A percentile compares a stretch with the other conserved stretches of the same genome.
Conservation (phyloP, 176 grass and related monocot genomes). For the Triticum urartu region DNA sequence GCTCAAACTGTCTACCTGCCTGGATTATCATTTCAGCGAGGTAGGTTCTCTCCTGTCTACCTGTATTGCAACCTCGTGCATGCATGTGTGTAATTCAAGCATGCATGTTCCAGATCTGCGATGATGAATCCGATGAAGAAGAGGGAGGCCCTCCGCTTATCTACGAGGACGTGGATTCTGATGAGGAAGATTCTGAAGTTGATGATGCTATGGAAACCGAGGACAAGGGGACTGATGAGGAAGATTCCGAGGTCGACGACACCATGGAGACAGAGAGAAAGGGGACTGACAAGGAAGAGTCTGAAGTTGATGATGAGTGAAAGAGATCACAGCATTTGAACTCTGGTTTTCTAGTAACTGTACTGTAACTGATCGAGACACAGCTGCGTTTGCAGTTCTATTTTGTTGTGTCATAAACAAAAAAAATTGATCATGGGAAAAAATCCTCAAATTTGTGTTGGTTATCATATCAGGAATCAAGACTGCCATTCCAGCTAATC, state of each 20-base stretch:
- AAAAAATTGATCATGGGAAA: neutral
- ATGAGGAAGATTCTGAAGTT: slow-evolving; percentile 52
- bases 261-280: slow-evolving; percentile 39
- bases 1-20: slow-evolving; percentile 48
- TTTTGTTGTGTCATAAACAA: neutral
- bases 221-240: neutral
- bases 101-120: slow-evolving; percentile 23
- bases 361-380: neutral
- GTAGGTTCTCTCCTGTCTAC: slow-evolving; percentile 20
- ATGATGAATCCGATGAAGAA: slow-evolving; percentile 50
- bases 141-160: slow-evolving; percentile 18
- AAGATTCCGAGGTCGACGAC: neutral
- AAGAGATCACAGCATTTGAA: neutral
- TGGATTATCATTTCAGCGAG: slow-evolving; percentile 52
- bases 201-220: slow-evolving; percentile 52
- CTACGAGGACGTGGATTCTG: slow-evolving; percentile 58
- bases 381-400: neutral
- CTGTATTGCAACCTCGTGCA: neutral
- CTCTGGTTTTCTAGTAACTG: neutral
- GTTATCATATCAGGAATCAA: too few relatives aligned
- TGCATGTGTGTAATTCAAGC: neutral
- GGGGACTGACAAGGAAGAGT: neutral
- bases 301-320: neutral
- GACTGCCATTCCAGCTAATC: neutral
- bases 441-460: neutral